These are phyloP conservation scores for Ceratobasidium sp. DNA, from an alignment of 1,284 basidiomycete genomes.

Conservation along the genomic window DNA sequence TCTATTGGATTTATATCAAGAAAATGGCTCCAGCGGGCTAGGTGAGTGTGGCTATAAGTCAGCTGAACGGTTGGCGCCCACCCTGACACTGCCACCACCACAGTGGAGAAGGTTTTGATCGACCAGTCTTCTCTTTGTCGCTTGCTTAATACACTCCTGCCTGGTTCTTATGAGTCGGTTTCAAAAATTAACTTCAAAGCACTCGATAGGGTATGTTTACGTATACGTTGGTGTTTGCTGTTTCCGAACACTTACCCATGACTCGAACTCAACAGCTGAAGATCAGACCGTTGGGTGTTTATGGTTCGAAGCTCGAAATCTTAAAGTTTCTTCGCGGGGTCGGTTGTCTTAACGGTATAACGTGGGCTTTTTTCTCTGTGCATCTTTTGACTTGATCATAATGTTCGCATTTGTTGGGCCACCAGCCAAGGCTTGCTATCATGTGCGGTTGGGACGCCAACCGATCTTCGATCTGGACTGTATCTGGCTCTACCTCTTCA, in stretches of 20 bases:
- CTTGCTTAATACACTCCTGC: conserved; percentile 36
- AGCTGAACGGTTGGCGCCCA: not conserved
- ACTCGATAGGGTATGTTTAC: conserved; percentile 24
- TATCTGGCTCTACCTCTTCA: conserved; percentile 4
- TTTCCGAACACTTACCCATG: not conserved
- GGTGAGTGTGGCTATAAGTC: conserved; percentile 42
- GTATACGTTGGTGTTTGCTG: not conserved
- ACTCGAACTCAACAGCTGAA: not conserved
- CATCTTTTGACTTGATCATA: conserved; percentile 48
- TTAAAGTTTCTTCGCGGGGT: conserved; percentile 52
- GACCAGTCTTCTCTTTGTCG: conserved; percentile 35
- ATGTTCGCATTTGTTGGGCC: conserved; percentile 44
- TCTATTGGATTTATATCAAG: conserved; percentile 60
- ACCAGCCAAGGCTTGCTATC: conserved; percentile 46
- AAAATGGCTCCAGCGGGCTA: conserved; percentile 58
- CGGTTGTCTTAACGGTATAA: not conserved
- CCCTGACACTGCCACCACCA: not conserved
- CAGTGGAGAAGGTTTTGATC: conserved; percentile 42
- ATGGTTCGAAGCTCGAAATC: conserved; percentile 57
- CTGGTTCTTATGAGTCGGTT: conserved; percentile 38
- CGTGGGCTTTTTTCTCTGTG: conserved; percentile 49
- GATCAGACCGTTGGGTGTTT: conserved; percentile 18
- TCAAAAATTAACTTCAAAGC: conserved; percentile 37
- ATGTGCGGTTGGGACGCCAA: not conserved
- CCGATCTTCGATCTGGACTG: not conserved